Base-by-base conservation (phyloP, 768 basidiomycete genomes). In the Naganishia kalamii region DNA sequence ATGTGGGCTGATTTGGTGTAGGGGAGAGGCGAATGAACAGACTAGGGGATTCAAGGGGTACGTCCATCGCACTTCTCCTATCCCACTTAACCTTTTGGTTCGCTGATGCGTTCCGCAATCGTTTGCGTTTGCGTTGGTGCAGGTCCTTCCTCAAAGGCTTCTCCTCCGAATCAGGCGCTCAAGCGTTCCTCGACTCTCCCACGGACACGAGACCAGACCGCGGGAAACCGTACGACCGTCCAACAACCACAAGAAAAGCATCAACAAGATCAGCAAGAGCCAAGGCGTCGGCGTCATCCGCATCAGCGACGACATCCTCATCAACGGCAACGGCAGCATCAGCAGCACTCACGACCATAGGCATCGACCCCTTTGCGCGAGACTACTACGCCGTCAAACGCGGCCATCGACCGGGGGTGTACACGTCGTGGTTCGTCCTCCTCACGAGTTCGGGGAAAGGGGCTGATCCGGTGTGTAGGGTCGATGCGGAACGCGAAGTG, bases 21-120 rank as follows among this genome's bases (percentile, higher is more conserved):
- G 90, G 90, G 79, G 78, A 8, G 89, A 92, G 17, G 87, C 87
- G 68, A 80, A 86, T 71, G 76, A 75, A 0, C 89, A 91, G 73
- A 81, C 86, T 43, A 84, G 85, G 63, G 86, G 86, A 33, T 90
- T 83, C 72, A 37, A 80, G 0, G 83, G 64, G 76, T 76, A 50
- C 59, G 74, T 69, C 25, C 27, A 25, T 23, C 13, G 3, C 25
- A 4, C 13, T 50, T 50, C 25, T 29, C 23, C 30, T n/a, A 35
- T 19, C 23, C 25, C 27, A 3, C 48, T 21, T 27, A 3, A 60
- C 23, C 61, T 61, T 23, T 15, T 50, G 21, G 5, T 19, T 4
- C 37, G 3, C 15, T 19, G 46, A 23, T n/a, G 6, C 46, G 46
- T n/a, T 47, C 7, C 13, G 13, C 8, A 21, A 47, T 7, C 8